Base-by-base conservation (phyloP, 169 alveolate genomes). In the Plasmodium cynomolgi region DNA sequence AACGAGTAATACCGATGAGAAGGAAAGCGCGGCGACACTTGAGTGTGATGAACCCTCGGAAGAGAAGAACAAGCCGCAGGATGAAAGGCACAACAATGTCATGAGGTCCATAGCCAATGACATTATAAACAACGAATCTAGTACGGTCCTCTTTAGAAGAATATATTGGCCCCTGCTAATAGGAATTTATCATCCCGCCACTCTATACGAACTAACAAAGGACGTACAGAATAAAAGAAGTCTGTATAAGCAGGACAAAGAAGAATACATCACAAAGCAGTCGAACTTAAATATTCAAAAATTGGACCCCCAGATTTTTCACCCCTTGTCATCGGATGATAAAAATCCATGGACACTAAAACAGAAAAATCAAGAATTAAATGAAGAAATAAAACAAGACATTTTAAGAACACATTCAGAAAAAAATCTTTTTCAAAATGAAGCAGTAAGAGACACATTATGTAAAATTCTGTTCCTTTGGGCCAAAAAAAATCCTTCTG, bases 381-480 rank as follows among this genome's bases (percentile, higher is more conserved):
- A 95, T 92, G 96, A 95, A 58, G 97, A 95, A 88, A 96, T 96
- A 62, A 95, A 95, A 94, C 96, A 96, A 91, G 97, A 96, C 82
- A 94, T 96, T 34, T 94, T 95, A 71, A 93, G 97, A 82, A 96
- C 97, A 34, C 95, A 95, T 50, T 96, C 96, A 84, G 97, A 96
- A 91, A 93, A 95, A 44, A 84, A 94, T 31, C 92, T 96, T n/a
- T 96, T 96, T 82, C 95, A 83, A 68, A 81, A 73, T 47, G 97
- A 95, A 34, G 39, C 72, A 68, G 96, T 96, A 23, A 91, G 97
- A 26, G 94, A 95, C 74, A 83, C 95, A 26, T 80, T 96, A 83
- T 96, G 95, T 77, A 95, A 92, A 56, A 91, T 96, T 20, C 81
- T 96, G n/a, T 96, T 90, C 83, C 90, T 95, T 3, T 96, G 97